These are phyloP conservation scores for Tetracladium setigerum DNA, from an alignment of 495 filamentous ascomycete genomes.

Conservation along the genomic window DNA sequence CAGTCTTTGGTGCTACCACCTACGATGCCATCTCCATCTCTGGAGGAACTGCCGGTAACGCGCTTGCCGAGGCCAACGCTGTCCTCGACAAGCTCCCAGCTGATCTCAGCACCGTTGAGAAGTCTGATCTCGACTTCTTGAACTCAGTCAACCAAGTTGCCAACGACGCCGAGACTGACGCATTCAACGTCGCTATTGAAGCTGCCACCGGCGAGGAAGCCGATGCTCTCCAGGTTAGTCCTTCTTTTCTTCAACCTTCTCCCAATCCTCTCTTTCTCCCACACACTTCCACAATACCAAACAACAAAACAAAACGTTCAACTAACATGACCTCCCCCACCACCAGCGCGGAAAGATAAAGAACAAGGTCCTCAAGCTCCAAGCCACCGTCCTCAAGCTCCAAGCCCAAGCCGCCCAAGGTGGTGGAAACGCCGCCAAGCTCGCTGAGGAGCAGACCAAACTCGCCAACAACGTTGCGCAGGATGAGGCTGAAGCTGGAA, in stretches of 20 bases:
- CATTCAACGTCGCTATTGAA: slow-evolving; percentile 25
- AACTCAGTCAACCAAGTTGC: slow-evolving; percentile 28
- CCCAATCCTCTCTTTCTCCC: too few species aligned
- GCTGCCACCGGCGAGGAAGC: slow-evolving; percentile 20
- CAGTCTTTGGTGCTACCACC: neutral
- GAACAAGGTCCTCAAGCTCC: slow-evolving; percentile 48
- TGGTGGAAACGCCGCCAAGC: slow-evolving; percentile 3
- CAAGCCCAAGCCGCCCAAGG: slow-evolving; percentile 20
- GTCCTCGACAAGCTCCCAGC: slow-evolving; percentile 30
- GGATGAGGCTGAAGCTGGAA: slow-evolving; percentile 25
- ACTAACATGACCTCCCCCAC: neutral
- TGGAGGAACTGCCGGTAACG: slow-evolving; percentile 34
- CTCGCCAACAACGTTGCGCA: slow-evolving; percentile 36
- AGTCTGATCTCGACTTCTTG: slow-evolving; percentile 32
- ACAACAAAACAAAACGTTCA: too few species aligned
- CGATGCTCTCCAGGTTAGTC: slow-evolving; percentile 13
- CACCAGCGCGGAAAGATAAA: slow-evolving; percentile 44
- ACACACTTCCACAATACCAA: too few species aligned
- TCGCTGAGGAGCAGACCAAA: slow-evolving; percentile 33
- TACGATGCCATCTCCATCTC: slow-evolving; percentile 26
- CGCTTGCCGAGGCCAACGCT: slow-evolving; percentile 31
- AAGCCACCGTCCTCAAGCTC: slow-evolving; percentile 23
- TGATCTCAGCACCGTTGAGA: slow-evolving; percentile 28
- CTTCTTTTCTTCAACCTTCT: too few species aligned
- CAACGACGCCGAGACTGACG: slow-evolving; percentile 29